Evolutionary conservation across 805 yeast species (phyloP), one percentile per base, ranked within the genome.

Genomic region (Suhomyces pyralidae): DNA sequence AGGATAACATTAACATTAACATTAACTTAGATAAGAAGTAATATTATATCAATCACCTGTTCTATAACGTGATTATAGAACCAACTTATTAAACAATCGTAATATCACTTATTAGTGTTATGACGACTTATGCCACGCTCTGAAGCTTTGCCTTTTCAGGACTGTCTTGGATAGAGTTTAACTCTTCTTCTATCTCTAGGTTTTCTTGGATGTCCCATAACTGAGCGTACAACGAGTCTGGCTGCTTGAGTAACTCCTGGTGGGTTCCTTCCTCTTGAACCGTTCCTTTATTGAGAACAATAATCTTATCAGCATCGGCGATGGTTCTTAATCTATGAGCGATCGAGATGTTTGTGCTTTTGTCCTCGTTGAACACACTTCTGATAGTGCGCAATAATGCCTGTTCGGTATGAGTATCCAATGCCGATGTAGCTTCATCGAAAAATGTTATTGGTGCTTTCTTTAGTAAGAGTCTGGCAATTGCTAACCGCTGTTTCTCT

Each of bases 351-450:
- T 90, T 88, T 1, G 99, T 94, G 55, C 81, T 83, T 22, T 81
- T 81, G 36, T 57, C 54, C 43, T 65, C 68, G 48, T 69, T 76
- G 66, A 94, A 86, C 22, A 90, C 82, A 2, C 72, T 63, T 58
- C 85, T 80, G 49, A 94, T 86, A 0, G 97, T 92, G 49, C 78
- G 80, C 62, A 94, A 71, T 45, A 94, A 73, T 2, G 88, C 80
- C 67, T 89, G 96, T 64, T 94, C 99, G 0, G 99, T 94, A 61
- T 92, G 96, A 9, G 99, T 94, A 67, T 94, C 99, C 46, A 94
- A 77, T 0, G 99, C 98, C 46, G 96, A 86, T 0, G 99, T 90
- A 2, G 99, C 98, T 65, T 94, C 99, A 65, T 94, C 99, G 60
- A 94, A 92, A 68, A 94, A 93, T 51, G 96, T 88, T 47, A 94